Evolutionary conservation across 2,329 filamentous ascomycete genomes (phyloP), one percentile per base, ranked within the genome.

Genomic region (Fusarium anguioides): DNA sequence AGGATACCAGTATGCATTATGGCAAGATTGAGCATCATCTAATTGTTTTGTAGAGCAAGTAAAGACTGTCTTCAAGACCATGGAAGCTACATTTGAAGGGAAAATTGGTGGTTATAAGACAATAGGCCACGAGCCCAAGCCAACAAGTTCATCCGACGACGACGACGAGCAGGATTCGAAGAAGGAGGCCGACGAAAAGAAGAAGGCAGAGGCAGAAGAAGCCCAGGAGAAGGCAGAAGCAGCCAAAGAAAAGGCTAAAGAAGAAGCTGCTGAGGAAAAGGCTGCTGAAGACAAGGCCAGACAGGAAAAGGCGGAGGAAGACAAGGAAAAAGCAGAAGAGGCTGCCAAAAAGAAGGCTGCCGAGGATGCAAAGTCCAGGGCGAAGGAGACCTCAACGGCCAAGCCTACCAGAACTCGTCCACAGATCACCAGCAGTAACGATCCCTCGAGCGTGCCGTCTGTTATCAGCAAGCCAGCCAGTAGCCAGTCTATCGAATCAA

Each of bases 51-150:
- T 15, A 68, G 79, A 76, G 18, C 72, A 80, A 39, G 69, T 77
- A 31, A 72, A 70, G 15, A 81, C 79, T 18, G 75, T 83, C 20
- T 83, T 80, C 68, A 77, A 78, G 47, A 84, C 82, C 35, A 61
- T 81, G 72, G 66, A 73, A 8, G 72, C 78, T 14, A 81, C 76
- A 6, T 83, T 83, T 35, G 74, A 76, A 33, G 81, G 80, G n/a
- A 71, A 75, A 8, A 74, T 83, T 54, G 81, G 80, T 48, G 81
- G 81, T 24, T 83, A 80, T 54, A 76, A 76, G 31, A 83, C 81
- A 8, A 46, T 80, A 11, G 71, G 60, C 11, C 35, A 56, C 10
- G 63, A 69, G 21, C 36, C 61, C 7, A 48, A 66, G 41, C 45
- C 63, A 15, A 71, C 72, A 3, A 44, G 44, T 18, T 64, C 44